phyloP scores from a whole-genome alignment of 371 early-diverging fungal genomes.

The Rhizoclosmatium hyalinum region DNA sequence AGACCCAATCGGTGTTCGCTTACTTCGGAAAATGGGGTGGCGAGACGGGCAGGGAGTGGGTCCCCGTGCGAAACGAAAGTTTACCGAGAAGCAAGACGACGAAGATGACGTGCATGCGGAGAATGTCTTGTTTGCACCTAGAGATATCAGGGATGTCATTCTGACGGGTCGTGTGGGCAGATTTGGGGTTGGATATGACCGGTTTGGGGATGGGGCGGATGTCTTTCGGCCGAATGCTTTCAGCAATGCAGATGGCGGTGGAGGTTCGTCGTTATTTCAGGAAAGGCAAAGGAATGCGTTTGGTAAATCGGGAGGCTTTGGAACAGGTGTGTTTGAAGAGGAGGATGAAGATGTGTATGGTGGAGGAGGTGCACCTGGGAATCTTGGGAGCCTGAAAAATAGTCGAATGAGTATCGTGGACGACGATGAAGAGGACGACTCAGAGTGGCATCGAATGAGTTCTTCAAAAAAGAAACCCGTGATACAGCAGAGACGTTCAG shows the following conservation, averaged over 20 bases:
- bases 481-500: background rate
- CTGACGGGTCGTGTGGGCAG: slow-evolving; percentile 60
- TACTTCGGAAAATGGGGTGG: slow-evolving; percentile 84
- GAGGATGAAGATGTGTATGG: slow-evolving; percentile 53
- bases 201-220: slow-evolving; percentile 5
- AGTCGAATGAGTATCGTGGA: slow-evolving; percentile 38
- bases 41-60: slow-evolving; percentile 86
- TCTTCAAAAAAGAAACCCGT: no score
- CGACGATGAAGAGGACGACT: slow-evolving; percentile 49
- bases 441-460: background rate
- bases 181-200: slow-evolving; percentile 70
- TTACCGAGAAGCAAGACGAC: slow-evolving; percentile 27
- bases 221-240: slow-evolving; percentile 9
- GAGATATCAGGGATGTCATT: slow-evolving; percentile 68
- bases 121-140: slow-evolving; percentile 73
- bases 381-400: slow-evolving; percentile 32
- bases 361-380: slow-evolving; percentile 60
- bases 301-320: slow-evolving; percentile 46
- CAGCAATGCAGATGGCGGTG: background rate
- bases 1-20: slow-evolving; percentile 56
- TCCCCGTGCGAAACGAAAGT: slow-evolving; percentile 60
- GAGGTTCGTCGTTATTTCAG: background rate
- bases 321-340: slow-evolving; percentile 61
- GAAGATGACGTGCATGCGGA: slow-evolving; percentile 53
- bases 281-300: background rate